A percentile compares a stretch with the other conserved stretches of the same genome.
phyloP scores from a whole-genome alignment of 257 asterid species.

The Nicotiana tomentosiformis region DNA sequence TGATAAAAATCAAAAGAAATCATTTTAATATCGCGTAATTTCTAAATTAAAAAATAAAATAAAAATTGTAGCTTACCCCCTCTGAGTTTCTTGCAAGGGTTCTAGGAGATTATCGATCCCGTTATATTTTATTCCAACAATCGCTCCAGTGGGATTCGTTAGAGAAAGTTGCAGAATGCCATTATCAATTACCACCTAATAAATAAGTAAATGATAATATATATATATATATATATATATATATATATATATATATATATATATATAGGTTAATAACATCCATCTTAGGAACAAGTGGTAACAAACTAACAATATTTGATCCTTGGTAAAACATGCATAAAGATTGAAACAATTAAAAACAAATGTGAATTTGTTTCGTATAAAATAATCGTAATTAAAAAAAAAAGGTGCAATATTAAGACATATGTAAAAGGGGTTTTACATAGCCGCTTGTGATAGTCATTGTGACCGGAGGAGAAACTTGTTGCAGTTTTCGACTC shows the following conservation, averaged over 20 bases:
- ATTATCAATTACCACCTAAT: constrained; percentile 24
- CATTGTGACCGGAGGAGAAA: constrained; percentile 30
- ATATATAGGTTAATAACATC: no score
- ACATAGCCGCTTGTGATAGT: constrained; percentile 18
- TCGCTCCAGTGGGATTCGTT: constrained; percentile 16
- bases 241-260: no score
- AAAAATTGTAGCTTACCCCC: constrained; percentile 16
- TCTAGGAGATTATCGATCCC: constrained; percentile 15
- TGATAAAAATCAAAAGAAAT: not conserved
- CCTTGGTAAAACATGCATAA: not conserved
- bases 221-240: no score
- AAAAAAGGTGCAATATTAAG: not conserved
- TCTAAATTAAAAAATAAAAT: not conserved
- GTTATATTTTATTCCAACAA: constrained; percentile 17
- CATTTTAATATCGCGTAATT: not conserved
- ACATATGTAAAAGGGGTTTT: not conserved
- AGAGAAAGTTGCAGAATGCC: constrained; percentile 18
- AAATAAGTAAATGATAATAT: not conserved
- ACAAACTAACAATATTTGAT: not conserved
- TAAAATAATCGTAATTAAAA: no score
- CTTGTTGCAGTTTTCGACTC: not conserved
- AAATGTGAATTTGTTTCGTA: no score
- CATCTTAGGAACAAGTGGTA: not conserved
- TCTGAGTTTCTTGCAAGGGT: constrained; percentile 3
- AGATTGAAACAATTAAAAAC: no score